Percentiles rank a stretch among this genome's conserved stretches.
These are phyloP conservation scores for grape (Vitis vinifera) DNA, from an alignment of 164 flowering plant species.

Conservation along the genomic window ASM3070453v1 NC_081807.1:6737001-6737500, in stretches of 20 bases:
- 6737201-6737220: background rate
- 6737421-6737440: constrained; percentile 50
- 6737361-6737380: constrained; percentile 53
- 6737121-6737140: too few species aligned
- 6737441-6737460: constrained; percentile 39
- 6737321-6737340: constrained; percentile 68
- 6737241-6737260: background rate
- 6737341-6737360: constrained; percentile 66
- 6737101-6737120: too few species aligned
- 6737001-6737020: background rate
- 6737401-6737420: constrained; percentile 60
- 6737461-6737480: constrained; percentile 56
- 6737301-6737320: constrained; percentile 71
- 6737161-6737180: background rate
- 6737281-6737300: constrained; percentile 37
- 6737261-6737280: background rate
- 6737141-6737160: too few species aligned
- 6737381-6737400: constrained; percentile 68
- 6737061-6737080: background rate
- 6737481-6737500: constrained; percentile 78
- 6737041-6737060: background rate
- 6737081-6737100: too few species aligned
- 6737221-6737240: background rate
- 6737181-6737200: background rate
- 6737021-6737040: too few species aligned